These are phyloP conservation scores for Colletotrichum costaricense DNA, from an alignment of 2,329 filamentous ascomycete genomes.

Conservation along the genomic window DNA sequence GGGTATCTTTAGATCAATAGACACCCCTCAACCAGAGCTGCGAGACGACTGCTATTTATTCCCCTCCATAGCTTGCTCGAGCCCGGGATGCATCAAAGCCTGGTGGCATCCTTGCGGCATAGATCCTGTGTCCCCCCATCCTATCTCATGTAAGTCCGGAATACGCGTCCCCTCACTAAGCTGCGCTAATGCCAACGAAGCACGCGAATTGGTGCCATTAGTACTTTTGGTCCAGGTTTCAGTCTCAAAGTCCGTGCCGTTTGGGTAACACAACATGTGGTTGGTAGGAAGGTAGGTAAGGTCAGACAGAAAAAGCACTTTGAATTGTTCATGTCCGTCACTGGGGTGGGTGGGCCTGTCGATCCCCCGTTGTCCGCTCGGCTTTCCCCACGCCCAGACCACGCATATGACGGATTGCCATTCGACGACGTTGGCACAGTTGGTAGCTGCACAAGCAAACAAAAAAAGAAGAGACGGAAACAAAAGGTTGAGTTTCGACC, in stretches of 20 bases:
- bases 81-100: conserved; percentile 17
- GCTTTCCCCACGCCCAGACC: conserved; percentile 30
- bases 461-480: conserved; percentile 21
- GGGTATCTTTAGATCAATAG: not conserved
- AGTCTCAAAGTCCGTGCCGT: conserved; percentile 30
- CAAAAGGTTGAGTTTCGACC: not conserved
- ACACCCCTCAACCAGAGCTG: not conserved
- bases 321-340: conserved; percentile 16
- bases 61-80: not conserved
- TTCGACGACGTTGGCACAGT: conserved; percentile 3
- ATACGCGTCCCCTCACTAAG: conserved; percentile 8
- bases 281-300: not conserved
- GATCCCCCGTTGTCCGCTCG: conserved; percentile 30
- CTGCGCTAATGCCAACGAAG: not conserved
- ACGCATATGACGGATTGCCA: conserved; percentile 10
- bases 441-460: not conserved
- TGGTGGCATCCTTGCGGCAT: conserved; percentile 9
- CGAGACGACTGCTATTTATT: conserved; percentile 21
- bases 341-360: conserved; percentile 8
- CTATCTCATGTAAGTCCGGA: conserved; percentile 1
- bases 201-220: conserved; percentile 9
- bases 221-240: conserved; percentile 28
- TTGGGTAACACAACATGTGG: conserved; percentile 22
- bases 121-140: not conserved
- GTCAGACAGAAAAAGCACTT: conserved; percentile 4